phyloP scores from a whole-genome alignment of 1,284 basidiomycete species.

The Puccinia horiana region DNA sequence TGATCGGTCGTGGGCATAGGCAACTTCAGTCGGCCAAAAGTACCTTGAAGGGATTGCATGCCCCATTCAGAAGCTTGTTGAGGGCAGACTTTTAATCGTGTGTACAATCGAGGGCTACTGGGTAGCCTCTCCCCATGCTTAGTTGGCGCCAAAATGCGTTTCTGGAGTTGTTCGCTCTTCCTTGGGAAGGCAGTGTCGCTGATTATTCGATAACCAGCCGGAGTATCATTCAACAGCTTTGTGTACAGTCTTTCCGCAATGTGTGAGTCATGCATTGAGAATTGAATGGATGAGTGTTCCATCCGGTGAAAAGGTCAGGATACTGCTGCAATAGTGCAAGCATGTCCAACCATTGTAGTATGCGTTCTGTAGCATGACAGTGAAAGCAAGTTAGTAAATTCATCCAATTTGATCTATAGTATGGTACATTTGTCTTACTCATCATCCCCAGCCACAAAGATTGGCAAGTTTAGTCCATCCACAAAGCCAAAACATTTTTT shows the following conservation, averaged over 20 bases:
- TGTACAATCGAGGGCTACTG: slow-evolving; percentile 52
- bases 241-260: slow-evolving; percentile 61
- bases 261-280: slow-evolving; percentile 61
- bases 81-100: slow-evolving; percentile 57
- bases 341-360: neutral
- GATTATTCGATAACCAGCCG: slow-evolving; percentile 61
- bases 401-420: no score
- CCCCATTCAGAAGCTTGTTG: slow-evolving; percentile 63
- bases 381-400: neutral
- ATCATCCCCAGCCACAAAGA: slow-evolving; percentile 56
- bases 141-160: slow-evolving; percentile 61
- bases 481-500: slow-evolving; percentile 60
- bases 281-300: slow-evolving; percentile 57
- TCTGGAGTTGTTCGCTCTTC: slow-evolving; percentile 54
- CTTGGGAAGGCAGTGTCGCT: slow-evolving; percentile 63
- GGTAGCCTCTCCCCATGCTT: slow-evolving; percentile 59
- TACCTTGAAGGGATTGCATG: slow-evolving; percentile 61
- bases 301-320: neutral
- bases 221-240: slow-evolving; percentile 57
- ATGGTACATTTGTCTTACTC: no score
- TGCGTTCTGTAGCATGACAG: neutral
- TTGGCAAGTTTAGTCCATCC: slow-evolving; percentile 57
- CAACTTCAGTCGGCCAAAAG: slow-evolving; percentile 61
- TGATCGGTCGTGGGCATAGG: slow-evolving; percentile 59
- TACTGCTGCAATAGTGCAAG: neutral